Conservation (phyloP, 1,284 basidiomycete species). For the Neonothopanus nambi region DNA sequence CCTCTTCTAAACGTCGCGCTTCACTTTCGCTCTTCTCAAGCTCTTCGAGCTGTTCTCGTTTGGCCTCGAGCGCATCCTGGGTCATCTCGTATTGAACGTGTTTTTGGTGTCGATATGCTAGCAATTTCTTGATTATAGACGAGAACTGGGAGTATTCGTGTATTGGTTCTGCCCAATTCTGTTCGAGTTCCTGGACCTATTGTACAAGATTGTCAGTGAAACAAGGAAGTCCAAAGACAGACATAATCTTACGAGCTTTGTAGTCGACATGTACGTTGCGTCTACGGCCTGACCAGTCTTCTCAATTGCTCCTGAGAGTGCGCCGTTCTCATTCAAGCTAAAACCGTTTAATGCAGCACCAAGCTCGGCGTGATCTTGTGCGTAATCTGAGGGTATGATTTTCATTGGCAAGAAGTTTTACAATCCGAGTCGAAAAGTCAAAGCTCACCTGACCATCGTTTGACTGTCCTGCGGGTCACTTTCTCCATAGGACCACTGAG, state of each 20-base stretch:
- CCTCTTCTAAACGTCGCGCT: slow-evolving; percentile 86
- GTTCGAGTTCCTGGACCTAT: slow-evolving; percentile 89
- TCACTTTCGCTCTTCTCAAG: slow-evolving; percentile 93
- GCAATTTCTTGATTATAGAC: slow-evolving; percentile 88
- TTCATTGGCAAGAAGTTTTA: slow-evolving; percentile 10
- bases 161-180: slow-evolving; percentile 93
- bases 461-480: slow-evolving; percentile 87
- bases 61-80: slow-evolving; percentile 86
- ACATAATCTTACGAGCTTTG: slow-evolving; percentile 65
- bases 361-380: slow-evolving; percentile 91
- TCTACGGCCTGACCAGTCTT: slow-evolving; percentile 96
- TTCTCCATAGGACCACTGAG: slow-evolving; percentile 93
- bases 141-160: slow-evolving; percentile 97
- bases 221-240: background rate
- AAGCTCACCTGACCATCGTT: slow-evolving; percentile 85
- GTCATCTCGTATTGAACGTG: slow-evolving; percentile 98
- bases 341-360: slow-evolving; percentile 96
- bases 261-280: slow-evolving; percentile 90
- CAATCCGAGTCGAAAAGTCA: background rate
- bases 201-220: background rate
- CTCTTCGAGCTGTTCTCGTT: slow-evolving; percentile 86
- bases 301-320: slow-evolving; percentile 80
- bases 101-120: slow-evolving; percentile 96
- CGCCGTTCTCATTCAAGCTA: slow-evolving; percentile 81
- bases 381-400: slow-evolving; percentile 58